These are phyloP conservation scores for Arthrinium phaeospermum DNA, from an alignment of 2,329 filamentous ascomycete genomes.

Conservation along the genomic window DNA sequence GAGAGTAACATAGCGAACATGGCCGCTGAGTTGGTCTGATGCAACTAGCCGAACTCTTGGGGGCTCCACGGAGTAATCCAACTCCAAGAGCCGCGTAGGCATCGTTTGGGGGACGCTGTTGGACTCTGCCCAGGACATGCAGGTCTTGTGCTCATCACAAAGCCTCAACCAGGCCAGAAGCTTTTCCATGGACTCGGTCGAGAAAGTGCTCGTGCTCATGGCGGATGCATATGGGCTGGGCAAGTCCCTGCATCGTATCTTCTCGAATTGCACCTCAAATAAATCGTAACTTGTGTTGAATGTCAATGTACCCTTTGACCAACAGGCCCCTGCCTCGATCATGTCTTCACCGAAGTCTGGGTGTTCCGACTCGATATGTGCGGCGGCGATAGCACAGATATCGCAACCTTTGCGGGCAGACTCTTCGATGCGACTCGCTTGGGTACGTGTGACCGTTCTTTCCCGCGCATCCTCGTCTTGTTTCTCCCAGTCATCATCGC, in stretches of 20 bases:
- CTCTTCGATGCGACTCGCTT: background rate
- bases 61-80: background rate
- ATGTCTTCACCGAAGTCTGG: background rate
- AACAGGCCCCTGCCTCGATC: accelerated
- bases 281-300: background rate
- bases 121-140: background rate
- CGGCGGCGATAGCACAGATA: background rate
- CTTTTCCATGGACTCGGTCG: background rate
- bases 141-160: background rate
- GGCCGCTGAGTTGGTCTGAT: background rate
- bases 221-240: background rate
- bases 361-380: background rate
- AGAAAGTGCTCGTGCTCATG: background rate
- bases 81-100: background rate
- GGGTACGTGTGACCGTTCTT: too few species aligned
- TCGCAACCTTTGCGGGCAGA: background rate
- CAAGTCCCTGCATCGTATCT: background rate
- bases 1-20: slow-evolving; percentile 9
- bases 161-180: background rate
- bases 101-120: background rate
- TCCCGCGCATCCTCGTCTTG: too few species aligned
- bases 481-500: too few species aligned
- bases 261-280: background rate
- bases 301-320: background rate
- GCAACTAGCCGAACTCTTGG: background rate